phyloP scores from a whole-genome alignment of 1,284 basidiomycete genomes.

The Trichosporon ovoides region DNA sequence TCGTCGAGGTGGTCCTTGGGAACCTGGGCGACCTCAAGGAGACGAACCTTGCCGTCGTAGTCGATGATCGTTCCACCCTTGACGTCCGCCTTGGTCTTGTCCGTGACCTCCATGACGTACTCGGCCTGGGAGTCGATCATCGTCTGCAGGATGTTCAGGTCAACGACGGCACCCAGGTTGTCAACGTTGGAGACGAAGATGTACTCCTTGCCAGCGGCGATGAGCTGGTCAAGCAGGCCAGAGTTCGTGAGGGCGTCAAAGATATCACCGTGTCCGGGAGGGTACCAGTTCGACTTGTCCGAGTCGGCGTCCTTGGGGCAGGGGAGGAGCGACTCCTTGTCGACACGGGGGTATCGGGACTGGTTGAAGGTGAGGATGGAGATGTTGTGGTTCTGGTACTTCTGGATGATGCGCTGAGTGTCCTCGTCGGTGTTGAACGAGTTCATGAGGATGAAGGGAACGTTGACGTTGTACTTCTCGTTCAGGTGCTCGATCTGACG shows the following conservation, averaged over 20 bases:
- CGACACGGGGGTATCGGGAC: conserved; percentile 95
- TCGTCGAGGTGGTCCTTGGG: conserved; percentile 97
- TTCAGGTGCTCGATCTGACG: conserved; percentile 87
- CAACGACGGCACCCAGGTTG: conserved; percentile 94
- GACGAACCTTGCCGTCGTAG: conserved; percentile 83
- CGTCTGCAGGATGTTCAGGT: conserved; percentile 60
- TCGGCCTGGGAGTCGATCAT: conserved; percentile 84
- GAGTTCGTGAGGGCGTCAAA: conserved; percentile 65
- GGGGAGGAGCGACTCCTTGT: conserved; percentile 88
- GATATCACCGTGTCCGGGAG: conserved; percentile 93
- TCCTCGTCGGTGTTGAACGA: conserved; percentile 99
- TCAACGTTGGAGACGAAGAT: conserved; percentile 99
- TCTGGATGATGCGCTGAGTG: conserved; percentile 96
- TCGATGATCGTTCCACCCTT: conserved; percentile 99
- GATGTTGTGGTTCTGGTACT: conserved; percentile 96
- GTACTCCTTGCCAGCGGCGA: conserved; percentile 96
- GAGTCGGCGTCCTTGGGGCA: conserved; percentile 78
- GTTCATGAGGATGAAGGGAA: conserved; percentile 98
- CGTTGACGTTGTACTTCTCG: conserved; percentile 62
- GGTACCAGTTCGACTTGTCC: conserved; percentile 97
- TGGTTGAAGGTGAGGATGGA: conserved; percentile 91
- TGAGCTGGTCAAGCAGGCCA: conserved; percentile 89
- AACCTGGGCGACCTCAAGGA: conserved; percentile 98
- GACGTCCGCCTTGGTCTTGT: conserved; percentile 99
- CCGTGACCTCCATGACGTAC: conserved; percentile 98